Evolutionary conservation across 2,329 filamentous ascomycete species (phyloP), one percentile per base, ranked within the genome.

Genomic region (Claviceps sp.): DNA sequence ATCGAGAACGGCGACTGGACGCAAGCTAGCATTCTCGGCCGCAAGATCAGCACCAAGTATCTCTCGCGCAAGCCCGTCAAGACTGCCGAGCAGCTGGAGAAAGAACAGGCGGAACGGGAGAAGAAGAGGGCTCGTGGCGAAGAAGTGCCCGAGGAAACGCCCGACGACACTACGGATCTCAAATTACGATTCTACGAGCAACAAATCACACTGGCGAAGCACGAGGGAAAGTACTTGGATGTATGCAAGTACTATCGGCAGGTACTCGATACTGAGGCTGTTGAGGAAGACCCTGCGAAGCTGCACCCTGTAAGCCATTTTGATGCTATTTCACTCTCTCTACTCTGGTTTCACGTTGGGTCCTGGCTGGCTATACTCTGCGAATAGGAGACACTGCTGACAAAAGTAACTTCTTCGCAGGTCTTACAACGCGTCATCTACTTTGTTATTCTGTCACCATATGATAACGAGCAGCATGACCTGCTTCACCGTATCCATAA

Each of bases 381-480:
- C 26, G 4, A 36, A 26, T 37, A 16, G 16, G 8, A 11, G 14
- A 37, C 14, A 36, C 3, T 30, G 20, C 48, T 50, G 41, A 50
- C 30, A 37, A 18, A 13, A 34, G 9, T 18, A 8, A 24, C 18
- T 13, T n/a, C n/a, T 18, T 22, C 22, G 45, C 37, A 94, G 89
- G 82, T 89, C 18, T 79, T 98, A 44, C 89, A 95, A 73, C 83
- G 93, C 63, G 89, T 97, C 66, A 90, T 97, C 70, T 97, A 95
- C 78, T 98, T 95, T 70, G 83, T 95, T 67, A 93, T 97, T 59
- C 85, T 98, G 49, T 87, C 93, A 7, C 90, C 93, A 7, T 89
- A 97, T 70, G 91, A 98, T 73, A 98, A 98, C 70, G 93, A 98
- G 69, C 93, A 98, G 68, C 93, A 91, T 60, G 93, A 98, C 61